Evolutionary conservation across 2,329 filamentous ascomycete genomes (phyloP).

Genomic region (Aschersonia sp.): DNA sequence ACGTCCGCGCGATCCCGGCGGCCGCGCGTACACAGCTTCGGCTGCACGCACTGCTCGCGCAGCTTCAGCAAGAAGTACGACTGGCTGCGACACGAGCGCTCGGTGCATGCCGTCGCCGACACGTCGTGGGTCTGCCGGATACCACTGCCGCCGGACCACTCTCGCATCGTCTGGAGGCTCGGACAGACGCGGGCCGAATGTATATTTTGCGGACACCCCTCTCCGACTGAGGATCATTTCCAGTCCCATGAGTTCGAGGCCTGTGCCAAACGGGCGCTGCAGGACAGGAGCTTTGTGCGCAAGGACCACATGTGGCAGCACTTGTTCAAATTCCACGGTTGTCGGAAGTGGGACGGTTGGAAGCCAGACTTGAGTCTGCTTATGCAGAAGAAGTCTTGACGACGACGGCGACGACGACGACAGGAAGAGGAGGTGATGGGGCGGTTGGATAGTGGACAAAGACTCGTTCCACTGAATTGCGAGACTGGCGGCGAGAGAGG

Average conservation of each 20-base stretch:
- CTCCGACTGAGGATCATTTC: conserved; percentile 20
- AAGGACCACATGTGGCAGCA: conserved; percentile 28
- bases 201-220: conserved; percentile 20
- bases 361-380: conserved; percentile 22
- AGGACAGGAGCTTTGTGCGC: conserved; percentile 26
- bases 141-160: conserved; percentile 15
- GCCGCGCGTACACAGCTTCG: conserved; percentile 13
- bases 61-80: conserved; percentile 25
- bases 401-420: too few species aligned
- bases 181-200: conserved; percentile 26
- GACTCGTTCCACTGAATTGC: too few species aligned
- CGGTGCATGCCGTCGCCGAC: conserved; percentile 28
- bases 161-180: conserved; percentile 33
- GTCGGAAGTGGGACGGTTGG: conserved; percentile 33
- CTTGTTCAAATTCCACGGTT: conserved; percentile 26
- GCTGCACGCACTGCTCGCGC: conserved; percentile 23
- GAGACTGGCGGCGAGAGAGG: too few species aligned
- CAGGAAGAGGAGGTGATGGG: too few species aligned
- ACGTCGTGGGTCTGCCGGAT: conserved; percentile 35
- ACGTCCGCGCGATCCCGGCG: conserved; percentile 4
- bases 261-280: conserved; percentile 31
- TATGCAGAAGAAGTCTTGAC: conserved; percentile 9
- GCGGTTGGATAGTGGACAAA: too few species aligned
- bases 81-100: conserved; percentile 33
- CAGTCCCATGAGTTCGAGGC: conserved; percentile 26